Evolutionary conservation across 257 asterid genomes (phyloP), one percentile per base, ranked within the genome.

Genomic region (Lycium barbarum): DNA sequence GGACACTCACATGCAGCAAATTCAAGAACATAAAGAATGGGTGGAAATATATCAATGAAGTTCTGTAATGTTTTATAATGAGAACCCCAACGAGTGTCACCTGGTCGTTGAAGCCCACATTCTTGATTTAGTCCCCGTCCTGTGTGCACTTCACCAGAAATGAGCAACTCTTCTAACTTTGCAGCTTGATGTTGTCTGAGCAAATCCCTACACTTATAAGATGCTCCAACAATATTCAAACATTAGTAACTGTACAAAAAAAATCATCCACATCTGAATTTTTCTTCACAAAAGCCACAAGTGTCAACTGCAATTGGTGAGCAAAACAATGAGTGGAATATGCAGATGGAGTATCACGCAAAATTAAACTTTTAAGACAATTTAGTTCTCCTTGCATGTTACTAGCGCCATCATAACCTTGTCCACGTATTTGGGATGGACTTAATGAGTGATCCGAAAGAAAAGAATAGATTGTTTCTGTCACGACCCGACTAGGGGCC

Each of bases 271-370:
- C 18, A 12, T 54, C 7, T 54, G n/a, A 54, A 13, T 54, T 54
- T 6, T 54, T 54, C 49, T 7, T 35, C 13, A 73, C 18, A 9
- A 36, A 11, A 9, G 20, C 53, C 3, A 72, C 73, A 9, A 84
- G 26, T 15, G 13, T 12, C 49, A 74, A 62, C 35, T 61, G 63
- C 4, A 68, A 15, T 20, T 11, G 66, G 36, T 74, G 79, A 22
- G 83, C 61, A 15, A 74, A 84, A 20, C 35, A 74, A 58, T 74
- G 68, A 36, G 65, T 33, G 10, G 26, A 78, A 78, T 78, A 84
- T 8, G 84, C 83, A 76, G 14, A 62, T 5, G 36, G 15, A 74
- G 36, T 40, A 11, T 76, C 79, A 7, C 11, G 3, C 7, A 47
- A 20, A 65, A 61, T 18, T n/a, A 45, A 76, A 7, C 80, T 43